Evolutionary conservation across 23 red algal species (phyloP).

Genomic region (Agarophyton chilense): DNA sequence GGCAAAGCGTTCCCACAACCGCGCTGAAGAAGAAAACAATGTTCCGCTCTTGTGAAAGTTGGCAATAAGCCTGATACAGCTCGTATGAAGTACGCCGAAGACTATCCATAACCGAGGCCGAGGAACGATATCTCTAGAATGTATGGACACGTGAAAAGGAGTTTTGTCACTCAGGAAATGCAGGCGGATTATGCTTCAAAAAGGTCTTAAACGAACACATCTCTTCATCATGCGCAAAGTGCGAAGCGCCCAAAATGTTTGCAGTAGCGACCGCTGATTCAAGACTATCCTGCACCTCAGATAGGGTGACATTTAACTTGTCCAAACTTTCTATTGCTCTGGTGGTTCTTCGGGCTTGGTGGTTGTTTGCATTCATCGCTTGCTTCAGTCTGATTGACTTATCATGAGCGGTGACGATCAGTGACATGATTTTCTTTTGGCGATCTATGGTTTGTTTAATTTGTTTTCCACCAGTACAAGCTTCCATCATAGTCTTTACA

Average conservation of each 20-base stretch:
- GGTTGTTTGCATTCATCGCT: constrained; percentile 27
- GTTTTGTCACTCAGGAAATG: background rate
- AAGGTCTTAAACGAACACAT: constrained; percentile 77
- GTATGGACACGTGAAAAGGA: too few species aligned
- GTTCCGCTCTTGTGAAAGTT: too few species aligned
- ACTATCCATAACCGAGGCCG: too few species aligned
- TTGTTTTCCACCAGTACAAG: constrained; percentile 25
- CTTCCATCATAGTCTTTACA: constrained; percentile 34
- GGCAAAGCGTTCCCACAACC: too few species aligned
- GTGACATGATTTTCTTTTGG: constrained; percentile 14
- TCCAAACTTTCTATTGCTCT: constrained; percentile 46
- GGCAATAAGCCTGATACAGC: too few species aligned
- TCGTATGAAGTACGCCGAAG: too few species aligned
- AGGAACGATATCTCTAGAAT: too few species aligned
- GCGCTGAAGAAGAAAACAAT: too few species aligned
- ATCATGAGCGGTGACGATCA: constrained; percentile 9
- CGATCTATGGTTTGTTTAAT: constrained; percentile 1
- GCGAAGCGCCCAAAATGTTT: constrained; percentile 62
- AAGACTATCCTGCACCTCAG: constrained; percentile 56
- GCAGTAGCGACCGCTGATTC: constrained; percentile 66
- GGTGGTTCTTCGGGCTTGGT: constrained; percentile 44
- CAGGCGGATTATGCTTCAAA: constrained; percentile 60
- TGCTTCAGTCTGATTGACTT: constrained; percentile 15
- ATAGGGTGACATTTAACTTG: constrained; percentile 27
- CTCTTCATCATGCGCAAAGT: constrained; percentile 67